Evolutionary conservation across 495 filamentous ascomycete species (phyloP).

Genomic region (Thozetella sp.): DNA sequence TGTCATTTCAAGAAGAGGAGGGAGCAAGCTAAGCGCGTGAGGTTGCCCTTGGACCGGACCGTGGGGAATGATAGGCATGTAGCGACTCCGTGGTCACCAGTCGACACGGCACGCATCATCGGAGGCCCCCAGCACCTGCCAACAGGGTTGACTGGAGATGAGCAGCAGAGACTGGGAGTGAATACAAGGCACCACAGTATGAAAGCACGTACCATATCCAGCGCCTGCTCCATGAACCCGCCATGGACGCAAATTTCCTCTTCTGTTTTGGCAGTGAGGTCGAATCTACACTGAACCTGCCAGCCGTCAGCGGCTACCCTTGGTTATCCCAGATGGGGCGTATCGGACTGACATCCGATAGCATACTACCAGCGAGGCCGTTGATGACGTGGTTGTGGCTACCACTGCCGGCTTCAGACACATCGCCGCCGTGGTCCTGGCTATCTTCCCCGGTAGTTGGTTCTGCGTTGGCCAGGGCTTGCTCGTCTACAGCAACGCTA

Average conservation of each 20-base stretch:
- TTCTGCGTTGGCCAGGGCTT: no score
- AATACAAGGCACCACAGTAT: not conserved
- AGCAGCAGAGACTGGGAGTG: not conserved
- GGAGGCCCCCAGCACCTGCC: not conserved
- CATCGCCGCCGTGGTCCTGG: not conserved
- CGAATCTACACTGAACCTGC: not conserved
- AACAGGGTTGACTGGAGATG: not conserved
- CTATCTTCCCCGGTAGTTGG: not conserved
- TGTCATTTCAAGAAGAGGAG: no score
- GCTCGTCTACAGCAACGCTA: no score
- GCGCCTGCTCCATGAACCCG: constrained; percentile 69
- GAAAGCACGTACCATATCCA: constrained; percentile 60
- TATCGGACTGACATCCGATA: not conserved
- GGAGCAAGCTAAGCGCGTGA: no score
- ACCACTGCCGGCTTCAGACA: not conserved
- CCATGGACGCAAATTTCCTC: constrained; percentile 45
- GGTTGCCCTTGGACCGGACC: no score
- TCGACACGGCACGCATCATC: no score
- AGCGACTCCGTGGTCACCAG: no score
- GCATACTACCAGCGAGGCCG: not conserved
- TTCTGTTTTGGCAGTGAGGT: constrained; percentile 14
- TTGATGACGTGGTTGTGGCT: not conserved
- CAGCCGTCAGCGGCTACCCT: not conserved
- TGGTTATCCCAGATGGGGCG: not conserved
- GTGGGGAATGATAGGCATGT: no score